Evolutionary conservation across 495 filamentous ascomycete genomes (phyloP), one percentile per base, ranked within the genome.

Genomic region (Patellaria atrata): DNA sequence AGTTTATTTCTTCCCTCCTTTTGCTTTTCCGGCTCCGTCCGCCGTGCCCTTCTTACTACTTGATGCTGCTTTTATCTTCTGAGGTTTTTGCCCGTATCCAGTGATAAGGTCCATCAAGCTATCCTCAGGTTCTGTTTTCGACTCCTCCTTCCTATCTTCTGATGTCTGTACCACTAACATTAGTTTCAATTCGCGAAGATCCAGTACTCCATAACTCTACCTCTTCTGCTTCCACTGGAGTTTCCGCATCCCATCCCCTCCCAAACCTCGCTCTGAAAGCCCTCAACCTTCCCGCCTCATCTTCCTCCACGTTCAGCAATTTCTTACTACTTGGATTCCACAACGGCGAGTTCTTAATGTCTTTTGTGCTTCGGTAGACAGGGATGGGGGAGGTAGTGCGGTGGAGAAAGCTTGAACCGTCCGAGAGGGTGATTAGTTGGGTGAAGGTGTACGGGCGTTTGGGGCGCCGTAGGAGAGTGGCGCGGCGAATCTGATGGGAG

Each of bases 391-490:
- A 83, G 9, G 87, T 91, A 5, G 91, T 94, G 50, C 91, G 86
- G 38, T 80, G 69, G 9, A 78, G 74, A 70, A 74, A 94, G 36
- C 83, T 79, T 50, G 68, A 75, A 37, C 89, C 89, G 67, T 97
- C 89, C n/a, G 76, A 77, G 43, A 94, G 77, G 36, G 86, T 87
- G 35, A 96, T 69, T 21, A 97, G 75, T 60, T 97, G 89, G 14
- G 89, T 93, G 71, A 93, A 94, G 46, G 77, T 82, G 71, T 94
- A 94, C 21, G 89, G 89, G 3, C 86, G 77, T 48, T 80, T 76
- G 11, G 82, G 82, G 3, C 91, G 85, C 22, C 68, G 73, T 51
- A 97, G 70, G 40, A 93, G 79, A n/a, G 78, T 80, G 16, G 89
- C 91, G 53, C 84, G 71, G n/a, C 83, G 79, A 55, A 62, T 59